phyloP scores from a whole-genome alignment of 2,329 filamentous ascomycete species.

The Neodidymelliopsis sp. region DNA sequence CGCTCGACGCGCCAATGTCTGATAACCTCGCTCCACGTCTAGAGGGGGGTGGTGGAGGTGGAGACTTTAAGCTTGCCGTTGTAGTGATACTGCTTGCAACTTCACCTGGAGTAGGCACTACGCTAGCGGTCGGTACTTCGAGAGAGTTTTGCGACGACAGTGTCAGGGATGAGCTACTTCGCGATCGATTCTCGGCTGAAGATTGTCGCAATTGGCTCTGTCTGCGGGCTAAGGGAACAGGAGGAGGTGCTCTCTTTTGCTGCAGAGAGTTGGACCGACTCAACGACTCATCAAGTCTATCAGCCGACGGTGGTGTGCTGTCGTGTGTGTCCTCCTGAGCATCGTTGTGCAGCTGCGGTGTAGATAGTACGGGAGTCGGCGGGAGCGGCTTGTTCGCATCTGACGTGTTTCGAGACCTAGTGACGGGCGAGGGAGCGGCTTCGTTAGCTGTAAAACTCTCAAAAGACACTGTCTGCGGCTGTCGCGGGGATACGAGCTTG shows the following conservation, averaged over 20 bases:
- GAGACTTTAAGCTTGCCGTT: slow-evolving; percentile 31
- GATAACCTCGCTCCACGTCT: slow-evolving; percentile 41
- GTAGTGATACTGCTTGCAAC: slow-evolving; percentile 5
- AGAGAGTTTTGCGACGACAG: slow-evolving; percentile 46
- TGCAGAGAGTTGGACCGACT: slow-evolving; percentile 29
- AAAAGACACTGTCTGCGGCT: slow-evolving; percentile 48
- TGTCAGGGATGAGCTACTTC: slow-evolving; percentile 48
- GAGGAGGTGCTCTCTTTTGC: slow-evolving; percentile 46
- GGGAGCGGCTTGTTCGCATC: slow-evolving; percentile 71
- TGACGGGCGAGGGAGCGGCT: slow-evolving; percentile 31
- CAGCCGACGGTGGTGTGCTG: slow-evolving; percentile 21
- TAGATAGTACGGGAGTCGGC: slow-evolving; percentile 53
- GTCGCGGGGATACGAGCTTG: slow-evolving; percentile 68
- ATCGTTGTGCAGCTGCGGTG: slow-evolving; percentile 28
- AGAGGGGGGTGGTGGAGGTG: slow-evolving; percentile 45
- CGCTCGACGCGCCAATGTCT: slow-evolving; percentile 33
- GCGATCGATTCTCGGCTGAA: slow-evolving; percentile 35
- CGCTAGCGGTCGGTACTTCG: slow-evolving; percentile 22
- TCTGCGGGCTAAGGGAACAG: slow-evolving; percentile 45
- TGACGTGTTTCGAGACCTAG: slow-evolving; percentile 47
- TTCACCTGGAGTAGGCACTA: slow-evolving; percentile 2
- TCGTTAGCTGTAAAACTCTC: slow-evolving; percentile 40
- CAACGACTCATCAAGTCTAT: slow-evolving; percentile 23
- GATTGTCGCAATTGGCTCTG: slow-evolving; percentile 48
- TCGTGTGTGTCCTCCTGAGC: slow-evolving; percentile 31